Evolutionary conservation across 1,284 basidiomycete species (phyloP).

Genomic region (Fomitopsis pinicola): DNA sequence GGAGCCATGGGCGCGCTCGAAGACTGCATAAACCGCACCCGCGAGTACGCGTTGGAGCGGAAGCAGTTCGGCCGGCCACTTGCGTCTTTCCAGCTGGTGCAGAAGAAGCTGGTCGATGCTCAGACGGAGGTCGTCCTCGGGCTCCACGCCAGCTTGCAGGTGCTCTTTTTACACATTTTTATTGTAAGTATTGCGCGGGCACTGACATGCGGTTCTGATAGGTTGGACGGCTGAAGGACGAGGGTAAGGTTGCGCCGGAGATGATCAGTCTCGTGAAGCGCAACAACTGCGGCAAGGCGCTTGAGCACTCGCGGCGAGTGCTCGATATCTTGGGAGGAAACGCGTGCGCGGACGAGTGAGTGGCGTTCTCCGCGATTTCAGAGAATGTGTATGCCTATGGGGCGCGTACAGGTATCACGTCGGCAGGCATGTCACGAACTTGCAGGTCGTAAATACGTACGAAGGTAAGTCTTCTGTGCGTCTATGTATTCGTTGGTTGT

Average conservation of each 20-base stretch:
- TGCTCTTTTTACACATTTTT: constrained; percentile 5
- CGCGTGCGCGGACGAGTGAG: constrained; percentile 85
- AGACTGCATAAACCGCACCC: constrained; percentile 79
- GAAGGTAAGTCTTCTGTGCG: constrained; percentile 51
- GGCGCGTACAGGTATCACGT: constrained; percentile 72
- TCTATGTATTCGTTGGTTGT: constrained; percentile 7
- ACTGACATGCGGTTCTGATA: constrained; percentile 25
- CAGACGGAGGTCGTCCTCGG: constrained; percentile 83
- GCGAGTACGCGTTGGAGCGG: constrained; percentile 85
- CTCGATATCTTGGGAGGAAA: constrained; percentile 92
- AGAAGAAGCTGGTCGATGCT: constrained; percentile 96
- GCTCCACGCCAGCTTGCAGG: constrained; percentile 68
- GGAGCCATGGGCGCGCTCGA: constrained; percentile 94
- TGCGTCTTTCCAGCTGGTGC: constrained; percentile 92
- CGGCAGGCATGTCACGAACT: constrained; percentile 85
- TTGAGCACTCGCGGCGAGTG: constrained; percentile 74
- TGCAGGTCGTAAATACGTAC: constrained; percentile 92
- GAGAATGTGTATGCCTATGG: not conserved
- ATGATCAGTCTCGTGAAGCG: constrained; percentile 95
- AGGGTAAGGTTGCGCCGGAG: constrained; percentile 76
- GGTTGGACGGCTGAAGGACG: constrained; percentile 89
- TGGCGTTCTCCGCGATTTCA: constrained; percentile 8
- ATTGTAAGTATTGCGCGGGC: not conserved
- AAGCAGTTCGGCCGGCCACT: constrained; percentile 88
- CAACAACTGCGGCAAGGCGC: constrained; percentile 93